Percentiles rank a stretch among this genome's conserved stretches.
These are phyloP conservation scores for Protostelium mycophagum DNA, from an alignment of 78 protist species.

Conservation along the genomic window DNA sequence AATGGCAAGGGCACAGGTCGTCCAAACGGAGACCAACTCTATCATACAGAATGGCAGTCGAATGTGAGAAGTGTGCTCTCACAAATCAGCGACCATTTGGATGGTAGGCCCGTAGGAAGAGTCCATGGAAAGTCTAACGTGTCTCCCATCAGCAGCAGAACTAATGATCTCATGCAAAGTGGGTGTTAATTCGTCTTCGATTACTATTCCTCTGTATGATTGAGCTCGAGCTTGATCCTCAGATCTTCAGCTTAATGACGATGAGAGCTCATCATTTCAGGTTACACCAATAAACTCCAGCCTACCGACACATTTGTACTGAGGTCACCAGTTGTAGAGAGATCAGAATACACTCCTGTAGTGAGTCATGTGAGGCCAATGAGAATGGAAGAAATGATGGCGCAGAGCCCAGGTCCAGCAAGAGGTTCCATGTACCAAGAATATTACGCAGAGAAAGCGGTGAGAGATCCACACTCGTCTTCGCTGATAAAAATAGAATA, in stretches of 20 bases:
- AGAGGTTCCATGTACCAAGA: background rate
- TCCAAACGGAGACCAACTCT: too few species aligned
- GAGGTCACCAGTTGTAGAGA: too few species aligned
- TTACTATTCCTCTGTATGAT: background rate
- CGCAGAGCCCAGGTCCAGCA: background rate
- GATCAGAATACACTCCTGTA: background rate
- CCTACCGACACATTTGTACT: too few species aligned
- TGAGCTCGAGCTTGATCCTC: background rate
- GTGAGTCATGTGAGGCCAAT: background rate
- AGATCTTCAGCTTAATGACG: too few species aligned
- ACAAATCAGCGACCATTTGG: background rate
- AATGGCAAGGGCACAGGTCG: too few species aligned
- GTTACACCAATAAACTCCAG: background rate
- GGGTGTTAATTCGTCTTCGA: background rate
- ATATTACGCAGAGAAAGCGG: background rate
- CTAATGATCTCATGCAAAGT: background rate
- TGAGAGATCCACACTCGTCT: background rate
- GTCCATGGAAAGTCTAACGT: background rate
- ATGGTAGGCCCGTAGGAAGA: background rate
- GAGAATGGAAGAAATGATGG: background rate
- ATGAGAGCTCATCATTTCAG: background rate
- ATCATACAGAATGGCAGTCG: background rate
- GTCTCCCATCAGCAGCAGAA: background rate
- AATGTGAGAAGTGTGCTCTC: background rate
- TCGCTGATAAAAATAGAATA: background rate